Conservation (phyloP, 2,329 filamentous ascomycete genomes). For the Trichoderma lentiforme region DNA sequence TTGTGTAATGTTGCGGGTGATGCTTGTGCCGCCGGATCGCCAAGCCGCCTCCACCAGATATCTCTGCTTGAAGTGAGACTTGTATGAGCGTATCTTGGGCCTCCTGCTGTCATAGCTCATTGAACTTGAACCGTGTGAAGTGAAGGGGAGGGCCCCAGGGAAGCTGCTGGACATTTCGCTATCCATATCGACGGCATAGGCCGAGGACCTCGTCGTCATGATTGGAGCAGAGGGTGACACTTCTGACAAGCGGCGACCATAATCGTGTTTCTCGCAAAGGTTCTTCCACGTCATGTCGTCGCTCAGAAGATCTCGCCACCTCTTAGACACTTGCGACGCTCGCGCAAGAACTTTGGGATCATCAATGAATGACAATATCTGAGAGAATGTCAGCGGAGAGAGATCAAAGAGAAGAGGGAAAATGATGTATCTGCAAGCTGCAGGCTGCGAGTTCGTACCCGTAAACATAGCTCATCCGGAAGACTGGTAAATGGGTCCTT, state of each 20-base stretch:
- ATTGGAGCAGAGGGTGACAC: constrained; percentile 37
- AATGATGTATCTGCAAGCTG: not conserved
- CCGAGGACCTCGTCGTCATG: constrained; percentile 31
- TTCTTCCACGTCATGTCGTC: constrained; percentile 99
- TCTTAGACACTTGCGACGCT: constrained; percentile 90
- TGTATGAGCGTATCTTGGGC: constrained; percentile 76
- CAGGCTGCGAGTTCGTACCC: constrained; percentile 53
- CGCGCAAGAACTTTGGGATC: constrained; percentile 91
- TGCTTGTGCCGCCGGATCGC: constrained; percentile 84
- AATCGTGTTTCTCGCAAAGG: constrained; percentile 93
- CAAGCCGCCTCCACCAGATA: constrained; percentile 97
- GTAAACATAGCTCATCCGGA: constrained; percentile 86
- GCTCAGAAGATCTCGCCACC: constrained; percentile 89
- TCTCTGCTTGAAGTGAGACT: constrained; percentile 95
- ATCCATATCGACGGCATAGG: constrained; percentile 30
- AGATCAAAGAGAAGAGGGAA: not conserved
- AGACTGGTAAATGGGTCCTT: constrained; percentile 93
- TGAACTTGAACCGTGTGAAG: constrained; percentile 37
- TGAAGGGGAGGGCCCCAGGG: constrained; percentile 41
- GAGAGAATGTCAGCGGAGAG: not conserved
- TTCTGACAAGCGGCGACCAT: constrained; percentile 59
- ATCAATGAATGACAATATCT: constrained; percentile 96
- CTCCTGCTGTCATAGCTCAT: constrained; percentile 57
- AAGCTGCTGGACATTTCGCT: constrained; percentile 41
- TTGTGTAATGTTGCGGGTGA: constrained; percentile 84